phyloP scores from a whole-genome alignment of 2,329 filamentous ascomycete genomes.

The Bisporella sp. region DNA sequence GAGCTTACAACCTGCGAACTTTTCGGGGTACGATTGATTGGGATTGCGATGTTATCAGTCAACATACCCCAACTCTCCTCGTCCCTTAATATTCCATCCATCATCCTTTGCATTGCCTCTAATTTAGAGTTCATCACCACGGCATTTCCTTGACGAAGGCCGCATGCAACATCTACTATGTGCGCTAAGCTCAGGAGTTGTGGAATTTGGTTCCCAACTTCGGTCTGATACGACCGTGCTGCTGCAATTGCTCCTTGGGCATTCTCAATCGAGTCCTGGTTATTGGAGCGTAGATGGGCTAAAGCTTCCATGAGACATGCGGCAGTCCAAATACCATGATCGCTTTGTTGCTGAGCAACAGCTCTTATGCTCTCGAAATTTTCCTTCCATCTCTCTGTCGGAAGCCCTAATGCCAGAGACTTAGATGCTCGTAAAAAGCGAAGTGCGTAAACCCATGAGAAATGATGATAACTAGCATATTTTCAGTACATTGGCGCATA shows the following conservation, averaged over 20 bases:
- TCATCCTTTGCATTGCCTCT: slow-evolving; percentile 49
- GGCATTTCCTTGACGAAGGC: slow-evolving; percentile 55
- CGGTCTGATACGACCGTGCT: slow-evolving; percentile 63
- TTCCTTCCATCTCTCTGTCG: slow-evolving; percentile 55
- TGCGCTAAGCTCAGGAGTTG: slow-evolving; percentile 61
- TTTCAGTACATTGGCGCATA: not conserved
- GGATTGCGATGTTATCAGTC: slow-evolving; percentile 43
- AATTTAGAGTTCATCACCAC: slow-evolving; percentile 54
- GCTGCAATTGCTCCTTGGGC: slow-evolving; percentile 70
- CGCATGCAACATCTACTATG: slow-evolving; percentile 64
- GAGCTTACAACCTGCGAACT: slow-evolving; percentile 45
- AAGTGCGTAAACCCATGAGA: slow-evolving; percentile 71
- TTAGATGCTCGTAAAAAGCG: slow-evolving; percentile 67
- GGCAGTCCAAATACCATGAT: slow-evolving; percentile 58
- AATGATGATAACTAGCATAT: slow-evolving; percentile 47
- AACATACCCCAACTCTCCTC: slow-evolving; percentile 24
- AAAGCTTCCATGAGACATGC: slow-evolving; percentile 64
- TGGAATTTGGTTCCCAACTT: slow-evolving; percentile 54
- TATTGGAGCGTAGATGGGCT: slow-evolving; percentile 56
- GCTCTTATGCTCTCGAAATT: slow-evolving; percentile 58
- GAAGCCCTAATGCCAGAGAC: slow-evolving; percentile 52
- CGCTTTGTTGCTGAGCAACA: slow-evolving; percentile 52
- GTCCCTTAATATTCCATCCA: slow-evolving; percentile 46
- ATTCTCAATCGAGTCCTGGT: slow-evolving; percentile 59
- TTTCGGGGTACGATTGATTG: slow-evolving; percentile 44